phyloP scores from a whole-genome alignment of 495 filamentous ascomycete genomes.

The Penicillium macrosclerotiorum region DNA sequence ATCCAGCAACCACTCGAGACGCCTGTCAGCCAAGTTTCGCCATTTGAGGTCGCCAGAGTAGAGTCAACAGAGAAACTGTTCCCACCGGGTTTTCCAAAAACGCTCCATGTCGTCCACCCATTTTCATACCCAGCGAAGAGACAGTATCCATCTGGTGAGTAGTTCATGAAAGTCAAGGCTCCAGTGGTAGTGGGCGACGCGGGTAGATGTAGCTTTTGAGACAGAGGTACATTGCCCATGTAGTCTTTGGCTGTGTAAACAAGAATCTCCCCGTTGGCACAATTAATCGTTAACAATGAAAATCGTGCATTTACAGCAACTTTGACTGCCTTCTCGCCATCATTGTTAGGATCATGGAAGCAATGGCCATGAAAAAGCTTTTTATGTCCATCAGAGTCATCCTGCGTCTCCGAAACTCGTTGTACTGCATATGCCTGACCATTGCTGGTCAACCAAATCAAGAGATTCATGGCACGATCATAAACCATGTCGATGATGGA shows the following conservation, averaged over 20 bases:
- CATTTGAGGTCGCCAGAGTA: conserved; percentile 59
- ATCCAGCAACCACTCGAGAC: conserved; percentile 78
- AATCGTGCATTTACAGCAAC: conserved; percentile 91
- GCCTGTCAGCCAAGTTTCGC: conserved; percentile 78
- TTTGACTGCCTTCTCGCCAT: conserved; percentile 61
- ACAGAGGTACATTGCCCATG: conserved; percentile 87
- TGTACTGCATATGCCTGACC: conserved; percentile 93
- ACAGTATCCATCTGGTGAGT: conserved; percentile 96
- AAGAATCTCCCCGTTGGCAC: conserved; percentile 71
- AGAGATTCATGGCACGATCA: conserved; percentile 95
- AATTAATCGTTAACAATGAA: conserved; percentile 87
- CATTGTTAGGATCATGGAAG: conserved; percentile 71
- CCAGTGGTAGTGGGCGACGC: conserved; percentile 65
- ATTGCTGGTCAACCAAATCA: conserved; percentile 88
- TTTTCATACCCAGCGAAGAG: conserved; percentile 90
- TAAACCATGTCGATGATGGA: conserved; percentile 84
- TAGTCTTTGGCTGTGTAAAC: conserved; percentile 94
- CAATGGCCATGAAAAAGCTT: conserved; percentile 87
- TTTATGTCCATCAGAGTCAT: conserved; percentile 41
- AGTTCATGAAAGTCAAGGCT: conserved; percentile 67
- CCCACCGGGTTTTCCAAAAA: conserved; percentile 85
- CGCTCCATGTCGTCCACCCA: conserved; percentile 96
- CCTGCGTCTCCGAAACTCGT: conserved; percentile 43
- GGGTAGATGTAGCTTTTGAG: conserved; percentile 69
- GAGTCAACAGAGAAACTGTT: conserved; percentile 75